Percentiles rank a stretch among this genome's conserved stretches.
These are phyloP conservation scores for Penicillium sp. DNA, from an alignment of 2,329 filamentous ascomycete species.

Conservation along the genomic window DNA sequence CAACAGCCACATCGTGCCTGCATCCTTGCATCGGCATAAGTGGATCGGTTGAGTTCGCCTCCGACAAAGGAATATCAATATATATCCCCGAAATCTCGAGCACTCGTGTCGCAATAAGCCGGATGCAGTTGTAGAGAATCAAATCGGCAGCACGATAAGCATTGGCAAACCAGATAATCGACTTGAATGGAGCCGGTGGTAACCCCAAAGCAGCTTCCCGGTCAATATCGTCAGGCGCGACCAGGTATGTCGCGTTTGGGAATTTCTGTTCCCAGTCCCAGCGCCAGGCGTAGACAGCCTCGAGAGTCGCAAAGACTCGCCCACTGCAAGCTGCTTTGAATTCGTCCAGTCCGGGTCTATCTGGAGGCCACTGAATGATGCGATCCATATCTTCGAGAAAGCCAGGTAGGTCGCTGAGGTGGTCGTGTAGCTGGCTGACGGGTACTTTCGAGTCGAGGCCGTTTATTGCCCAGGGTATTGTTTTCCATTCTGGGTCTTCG, in stretches of 20 bases:
- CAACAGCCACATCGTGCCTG: conserved; percentile 13
- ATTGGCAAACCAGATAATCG: conserved; percentile 10
- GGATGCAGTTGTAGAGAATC: conserved; percentile 8
- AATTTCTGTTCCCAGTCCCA: conserved; percentile 15
- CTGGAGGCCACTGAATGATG: neutral
- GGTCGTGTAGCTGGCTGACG: conserved; percentile 6
- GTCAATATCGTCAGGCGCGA: neutral
- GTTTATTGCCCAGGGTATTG: conserved; percentile 8
- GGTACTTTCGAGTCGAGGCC: conserved; percentile 8
- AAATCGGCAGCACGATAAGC: conserved; percentile 12
- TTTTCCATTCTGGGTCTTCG: conserved; percentile 15
- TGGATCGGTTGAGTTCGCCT: conserved; percentile 1
- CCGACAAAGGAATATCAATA: neutral
- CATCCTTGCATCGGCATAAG: conserved; percentile 17
- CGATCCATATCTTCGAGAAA: conserved; percentile 12
- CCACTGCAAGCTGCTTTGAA: neutral
- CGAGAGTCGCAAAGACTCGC: neutral
- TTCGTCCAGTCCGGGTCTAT: neutral
- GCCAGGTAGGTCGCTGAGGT: conserved; percentile 11
- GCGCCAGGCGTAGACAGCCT: conserved; percentile 11
- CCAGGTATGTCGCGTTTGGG: conserved; percentile 3
- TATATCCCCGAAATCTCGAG: conserved; percentile 6
- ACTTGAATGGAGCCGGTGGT: conserved; percentile 10
- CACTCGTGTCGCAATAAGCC: conserved; percentile 5
- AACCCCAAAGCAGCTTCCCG: neutral